Conservation (phyloP, 192 early-diverging fungal genomes). For the Podochytrium sp. region DNA sequence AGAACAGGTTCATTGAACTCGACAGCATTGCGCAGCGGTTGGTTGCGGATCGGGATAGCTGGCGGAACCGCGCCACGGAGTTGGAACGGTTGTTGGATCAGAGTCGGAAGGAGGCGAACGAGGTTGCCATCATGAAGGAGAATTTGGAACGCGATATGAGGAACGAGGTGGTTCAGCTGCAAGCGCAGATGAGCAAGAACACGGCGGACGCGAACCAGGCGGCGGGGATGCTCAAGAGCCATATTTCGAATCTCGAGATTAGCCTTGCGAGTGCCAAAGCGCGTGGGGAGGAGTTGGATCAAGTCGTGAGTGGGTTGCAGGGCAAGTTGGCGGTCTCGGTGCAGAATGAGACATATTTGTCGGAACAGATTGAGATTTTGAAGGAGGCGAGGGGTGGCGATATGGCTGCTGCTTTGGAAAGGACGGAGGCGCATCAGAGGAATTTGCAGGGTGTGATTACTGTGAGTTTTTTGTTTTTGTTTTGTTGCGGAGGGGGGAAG, state of each 20-base stretch:
- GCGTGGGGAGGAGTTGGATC: conserved; percentile 2
- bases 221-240: neutral
- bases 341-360: conserved; percentile 28
- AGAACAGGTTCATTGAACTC: conserved; percentile 14
- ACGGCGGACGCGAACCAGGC: neutral
- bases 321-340: neutral
- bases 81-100: conserved; percentile 21
- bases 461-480: conserved; percentile 10
- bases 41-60: conserved; percentile 19
- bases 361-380: conserved; percentile 27
- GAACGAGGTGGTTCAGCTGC: conserved; percentile 16
- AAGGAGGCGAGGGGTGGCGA: conserved; percentile 30
- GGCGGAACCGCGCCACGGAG: conserved; percentile 18
- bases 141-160: conserved; percentile 14
- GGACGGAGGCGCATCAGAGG: conserved; percentile 23
- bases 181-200: neutral
- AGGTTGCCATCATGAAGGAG: conserved; percentile 25
- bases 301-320: neutral
- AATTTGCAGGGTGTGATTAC: conserved; percentile 5
- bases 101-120: conserved; percentile 15
- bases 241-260: conserved; percentile 2
- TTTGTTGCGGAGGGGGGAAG: neutral
- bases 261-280: neutral
- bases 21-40: conserved; percentile 25
- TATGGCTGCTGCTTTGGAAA: conserved; percentile 20